Base-by-base conservation (phyloP, 352 stramenopile species). In the Aphanomyces invadans region DNA sequence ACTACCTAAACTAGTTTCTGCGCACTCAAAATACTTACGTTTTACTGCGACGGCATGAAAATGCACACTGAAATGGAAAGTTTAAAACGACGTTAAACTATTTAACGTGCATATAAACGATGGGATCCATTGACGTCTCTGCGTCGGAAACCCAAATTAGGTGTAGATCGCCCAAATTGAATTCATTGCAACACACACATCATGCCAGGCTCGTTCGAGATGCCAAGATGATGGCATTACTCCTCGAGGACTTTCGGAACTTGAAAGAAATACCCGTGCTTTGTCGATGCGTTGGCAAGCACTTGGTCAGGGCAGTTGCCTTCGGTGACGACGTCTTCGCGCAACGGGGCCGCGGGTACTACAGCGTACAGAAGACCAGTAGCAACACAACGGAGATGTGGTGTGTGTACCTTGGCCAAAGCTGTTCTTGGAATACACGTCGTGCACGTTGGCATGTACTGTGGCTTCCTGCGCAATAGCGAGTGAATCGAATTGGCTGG, bases 241-340 rank as follows among this genome's bases (percentile, higher is more conserved):
- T 94, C 83, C 61, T 92, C 83, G 32, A 94, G 76, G 38, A 94
- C 85, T 59, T 92, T 92, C 25, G 85, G 85, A 17, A 94, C 85
- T 71, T 91, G 90, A 65, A 94, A 94, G 66, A 87, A 92, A 64
- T 89, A 90, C 26, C 85, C 85, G 53, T 76, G 78, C 53, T 79
- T 87, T 61, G 88, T 81, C 3, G 79, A 71, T n/a, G 85, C 83
- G 39, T 94, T 94, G 32, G 76, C 76, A 29, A 94, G 73, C 23
- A 94, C 71, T 49, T 88, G 72, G n/a, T 90, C 83, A 0, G 70
- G 72, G 49, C 73, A 84, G 64, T 92, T 76, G 72, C 85, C 83
- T 71, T 89, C 85, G 1, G 81, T 90, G 15, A 91, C 80, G 15
- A 80, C 74, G 49, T 94, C 85, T 25, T 91, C 79, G 1, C 85